Percentiles rank a stretch among this genome's conserved stretches.
These are phyloP conservation scores for Pichia insulana DNA, from an alignment of 805 yeast genomes.

Conservation along the genomic window DNA sequence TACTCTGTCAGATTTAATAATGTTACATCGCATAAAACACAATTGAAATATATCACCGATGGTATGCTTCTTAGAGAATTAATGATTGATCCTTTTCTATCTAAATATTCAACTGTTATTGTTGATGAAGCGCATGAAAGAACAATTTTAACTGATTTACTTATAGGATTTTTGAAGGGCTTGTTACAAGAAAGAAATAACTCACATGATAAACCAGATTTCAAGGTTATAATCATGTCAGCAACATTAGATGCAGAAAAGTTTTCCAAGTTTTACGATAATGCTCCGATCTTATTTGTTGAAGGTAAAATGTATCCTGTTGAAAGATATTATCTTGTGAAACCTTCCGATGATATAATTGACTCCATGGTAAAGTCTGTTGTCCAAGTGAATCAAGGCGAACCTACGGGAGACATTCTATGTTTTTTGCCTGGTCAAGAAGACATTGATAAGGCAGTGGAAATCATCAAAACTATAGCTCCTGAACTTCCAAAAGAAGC, in stretches of 20 bases:
- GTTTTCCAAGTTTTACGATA: slow-evolving; percentile 67
- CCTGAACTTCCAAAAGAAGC: slow-evolving; percentile 65
- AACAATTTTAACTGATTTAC: slow-evolving; percentile 81
- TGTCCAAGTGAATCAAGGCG: slow-evolving; percentile 69
- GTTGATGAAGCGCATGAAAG: slow-evolving; percentile 98
- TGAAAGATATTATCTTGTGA: slow-evolving; percentile 53
- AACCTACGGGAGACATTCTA: slow-evolving; percentile 82
- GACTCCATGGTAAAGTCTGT: slow-evolving; percentile 69
- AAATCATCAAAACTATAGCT: slow-evolving; percentile 48
- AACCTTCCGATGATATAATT: slow-evolving; percentile 71
- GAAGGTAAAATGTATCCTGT: slow-evolving; percentile 91
- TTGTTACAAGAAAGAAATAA: slow-evolving; percentile 41
- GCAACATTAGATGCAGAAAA: slow-evolving; percentile 92
- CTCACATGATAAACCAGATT: slow-evolving; percentile 30
- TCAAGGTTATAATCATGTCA: slow-evolving; percentile 82
- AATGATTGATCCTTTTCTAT: slow-evolving; percentile 60
- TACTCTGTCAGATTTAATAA: slow-evolving; percentile 90
- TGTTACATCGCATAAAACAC: slow-evolving; percentile 46
- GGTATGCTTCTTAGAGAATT: slow-evolving; percentile 94
- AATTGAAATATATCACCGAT: slow-evolving; percentile 82
- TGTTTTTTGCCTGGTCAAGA: slow-evolving; percentile 96
- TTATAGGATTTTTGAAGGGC: slow-evolving; percentile 80
- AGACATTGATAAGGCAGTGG: slow-evolving; percentile 82
- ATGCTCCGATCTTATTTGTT: slow-evolving; percentile 76
- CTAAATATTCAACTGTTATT: slow-evolving; percentile 64